phyloP scores from a whole-genome alignment of 2,329 filamentous ascomycete genomes.

The Bisporella sp. region DNA sequence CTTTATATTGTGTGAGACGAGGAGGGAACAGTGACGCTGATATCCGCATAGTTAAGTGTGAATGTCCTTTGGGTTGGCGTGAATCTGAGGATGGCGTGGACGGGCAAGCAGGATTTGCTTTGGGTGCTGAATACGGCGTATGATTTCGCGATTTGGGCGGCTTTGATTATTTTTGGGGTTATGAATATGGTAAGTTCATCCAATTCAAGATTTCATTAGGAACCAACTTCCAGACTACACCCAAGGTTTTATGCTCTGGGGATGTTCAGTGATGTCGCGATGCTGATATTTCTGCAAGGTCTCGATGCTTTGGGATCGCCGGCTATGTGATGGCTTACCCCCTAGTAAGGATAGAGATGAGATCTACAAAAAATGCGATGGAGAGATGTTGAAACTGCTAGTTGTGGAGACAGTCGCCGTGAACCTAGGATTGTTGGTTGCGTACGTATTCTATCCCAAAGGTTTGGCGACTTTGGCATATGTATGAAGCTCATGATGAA shows the following conservation, averaged over 20 bases:
- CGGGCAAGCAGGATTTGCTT: slow-evolving; percentile 3
- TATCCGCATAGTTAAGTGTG: neutral
- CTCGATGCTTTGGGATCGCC: slow-evolving; percentile 8
- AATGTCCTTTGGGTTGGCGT: slow-evolving; percentile 6
- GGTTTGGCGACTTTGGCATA: neutral
- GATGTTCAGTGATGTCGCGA: too few relatives aligned
- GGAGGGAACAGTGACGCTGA: neutral
- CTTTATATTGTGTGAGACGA: neutral
- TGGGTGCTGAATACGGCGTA: slow-evolving; percentile 8
- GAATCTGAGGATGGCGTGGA: slow-evolving; percentile 5
- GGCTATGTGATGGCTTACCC: slow-evolving; percentile 7
- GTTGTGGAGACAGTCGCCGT: slow-evolving; percentile 11
- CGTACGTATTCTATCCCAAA: slow-evolving; percentile 2
- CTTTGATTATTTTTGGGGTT: slow-evolving; percentile 10
- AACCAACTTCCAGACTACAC: too few relatives aligned
- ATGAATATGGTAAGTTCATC: slow-evolving; percentile 6
- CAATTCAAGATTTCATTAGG: too few relatives aligned
- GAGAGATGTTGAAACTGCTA: slow-evolving; percentile 6
- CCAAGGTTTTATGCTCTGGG: too few relatives aligned
- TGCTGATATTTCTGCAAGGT: too few relatives aligned
- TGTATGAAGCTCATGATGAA: neutral
- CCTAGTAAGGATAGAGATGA: slow-evolving; percentile 1
- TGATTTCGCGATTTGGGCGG: slow-evolving; percentile 7
- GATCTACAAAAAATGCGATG: slow-evolving; percentile 11
- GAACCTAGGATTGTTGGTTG: slow-evolving; percentile 8